Evolutionary conservation across 345 rosid genomes (phyloP), one percentile per base, ranked within the genome.

Genomic region (Salix suchowensis): DNA sequence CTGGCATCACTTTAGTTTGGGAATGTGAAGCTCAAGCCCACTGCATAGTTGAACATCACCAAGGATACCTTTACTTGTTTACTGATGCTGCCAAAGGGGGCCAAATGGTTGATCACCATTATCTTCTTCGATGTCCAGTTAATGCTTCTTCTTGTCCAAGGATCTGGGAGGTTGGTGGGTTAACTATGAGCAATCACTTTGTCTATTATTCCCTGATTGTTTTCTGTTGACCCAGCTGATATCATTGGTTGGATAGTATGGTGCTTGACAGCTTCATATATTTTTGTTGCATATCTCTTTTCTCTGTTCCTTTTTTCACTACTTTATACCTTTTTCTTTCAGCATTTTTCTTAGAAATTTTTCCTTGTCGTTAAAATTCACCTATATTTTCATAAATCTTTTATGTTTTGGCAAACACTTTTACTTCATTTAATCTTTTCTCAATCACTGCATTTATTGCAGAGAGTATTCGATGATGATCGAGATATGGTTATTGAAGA

Each of bases 41-140:
- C 79, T 93, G 98, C 82, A 82, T 92, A 72, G 84, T 93, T 67
- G 98, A 93, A 90, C 99, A 96, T 87, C 99, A 92, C 83, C 91
- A 86, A 34, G 95, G 93, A 19, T 86, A 76, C 82, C 92, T 96
- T 74, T 96, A 92, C 84, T 72, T 93, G 69, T 93, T 96, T 73
- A 92, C 99, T 28, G 89, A 96, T 86, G 97, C 97, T 68, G 75
- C 94, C 58, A 88, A 76, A 77, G 88, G 86, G 37, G 88, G 96
- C 67, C 88, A 81, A 65, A 61, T 76, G 34, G 89, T 82, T 61
- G 91, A 92, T 82, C 75, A 86, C 87, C 97, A 96, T 83, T 87
- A 96, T 85, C 93, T 96, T 87, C 91, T 92, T 52, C 84, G 82
- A n/a, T 82, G 89, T 81, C 85, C 86, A 78, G 82, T 88, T 71